phyloP scores from a whole-genome alignment of 192 early-diverging fungal species.

The Backusella tuberculispora region DNA sequence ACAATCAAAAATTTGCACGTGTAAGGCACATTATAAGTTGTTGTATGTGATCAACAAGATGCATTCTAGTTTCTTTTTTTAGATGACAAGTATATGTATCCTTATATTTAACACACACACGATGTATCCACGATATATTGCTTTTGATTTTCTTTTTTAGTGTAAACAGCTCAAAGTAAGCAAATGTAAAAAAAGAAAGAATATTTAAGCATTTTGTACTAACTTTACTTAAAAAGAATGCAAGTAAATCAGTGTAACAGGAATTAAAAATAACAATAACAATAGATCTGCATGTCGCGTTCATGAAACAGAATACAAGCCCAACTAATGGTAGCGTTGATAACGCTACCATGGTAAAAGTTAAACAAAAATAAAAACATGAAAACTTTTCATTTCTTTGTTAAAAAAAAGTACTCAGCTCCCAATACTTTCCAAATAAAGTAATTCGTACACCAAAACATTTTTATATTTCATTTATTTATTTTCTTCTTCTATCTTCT shows the following conservation, averaged over 20 bases:
- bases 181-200: not conserved
- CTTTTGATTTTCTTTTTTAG: no score
- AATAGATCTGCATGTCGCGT: conserved; percentile 2
- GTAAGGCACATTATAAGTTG: not conserved
- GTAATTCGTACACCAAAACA: not conserved
- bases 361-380: no score
- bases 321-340: not conserved
- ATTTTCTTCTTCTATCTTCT: not conserved
- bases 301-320: not conserved
- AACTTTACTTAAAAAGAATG: no score
- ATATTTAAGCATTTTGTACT: no score
- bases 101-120: not conserved
- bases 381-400: not conserved
- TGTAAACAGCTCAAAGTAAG: not conserved
- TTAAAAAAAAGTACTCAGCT: not conserved
- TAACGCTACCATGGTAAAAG: no score
- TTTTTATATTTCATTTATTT: not conserved
- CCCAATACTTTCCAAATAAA: not conserved
- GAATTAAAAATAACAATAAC: not conserved
- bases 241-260: not conserved
- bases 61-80: conserved; percentile 3
- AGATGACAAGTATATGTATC: not conserved
- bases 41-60: not conserved
- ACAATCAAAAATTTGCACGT: not conserved
- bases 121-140: not conserved